Percentiles rank a stretch among this genome's conserved stretches.
Evolutionary conservation across 768 basidiomycete genomes (phyloP).

Genomic region (Rhizopogon sp.): DNA sequence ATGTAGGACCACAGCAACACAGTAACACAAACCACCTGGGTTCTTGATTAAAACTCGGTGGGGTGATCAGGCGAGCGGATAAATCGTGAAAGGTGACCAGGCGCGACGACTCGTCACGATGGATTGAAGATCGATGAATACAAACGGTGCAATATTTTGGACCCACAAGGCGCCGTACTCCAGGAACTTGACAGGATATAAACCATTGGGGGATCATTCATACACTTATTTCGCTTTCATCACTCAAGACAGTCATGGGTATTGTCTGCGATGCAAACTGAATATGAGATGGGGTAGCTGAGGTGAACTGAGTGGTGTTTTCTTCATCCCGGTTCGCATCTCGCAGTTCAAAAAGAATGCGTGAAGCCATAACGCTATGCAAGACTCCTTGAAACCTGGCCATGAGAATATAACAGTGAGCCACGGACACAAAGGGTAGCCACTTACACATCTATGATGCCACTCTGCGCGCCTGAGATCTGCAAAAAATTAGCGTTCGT

Average conservation of each 20-base stretch:
- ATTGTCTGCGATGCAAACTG: background rate
- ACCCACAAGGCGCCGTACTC: background rate
- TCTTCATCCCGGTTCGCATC: background rate
- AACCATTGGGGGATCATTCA: background rate
- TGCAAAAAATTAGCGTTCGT: background rate
- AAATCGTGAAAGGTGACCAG: no score
- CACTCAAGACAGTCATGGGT: background rate
- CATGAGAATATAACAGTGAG: background rate
- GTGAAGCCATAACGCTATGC: conserved; percentile 9
- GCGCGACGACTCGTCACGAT: no score
- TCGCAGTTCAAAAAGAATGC: conserved; percentile 8
- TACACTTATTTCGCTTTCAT: background rate
- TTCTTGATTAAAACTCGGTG: no score
- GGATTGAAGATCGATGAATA: no score
- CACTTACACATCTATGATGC: conserved; percentile 6
- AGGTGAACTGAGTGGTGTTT: no score
- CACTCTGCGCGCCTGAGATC: conserved; percentile 5
- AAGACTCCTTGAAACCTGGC: conserved; percentile 8
- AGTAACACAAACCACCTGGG: no score
- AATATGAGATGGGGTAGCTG: background rate
- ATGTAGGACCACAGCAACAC: no score
- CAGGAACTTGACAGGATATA: no score
- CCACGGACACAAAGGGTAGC: background rate
- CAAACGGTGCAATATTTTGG: background rate
- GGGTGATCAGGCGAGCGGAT: no score